These are phyloP conservation scores for Fraxinus latifolia DNA, from an alignment of 305 asterid genomes.

Conservation along the genomic window DNA sequence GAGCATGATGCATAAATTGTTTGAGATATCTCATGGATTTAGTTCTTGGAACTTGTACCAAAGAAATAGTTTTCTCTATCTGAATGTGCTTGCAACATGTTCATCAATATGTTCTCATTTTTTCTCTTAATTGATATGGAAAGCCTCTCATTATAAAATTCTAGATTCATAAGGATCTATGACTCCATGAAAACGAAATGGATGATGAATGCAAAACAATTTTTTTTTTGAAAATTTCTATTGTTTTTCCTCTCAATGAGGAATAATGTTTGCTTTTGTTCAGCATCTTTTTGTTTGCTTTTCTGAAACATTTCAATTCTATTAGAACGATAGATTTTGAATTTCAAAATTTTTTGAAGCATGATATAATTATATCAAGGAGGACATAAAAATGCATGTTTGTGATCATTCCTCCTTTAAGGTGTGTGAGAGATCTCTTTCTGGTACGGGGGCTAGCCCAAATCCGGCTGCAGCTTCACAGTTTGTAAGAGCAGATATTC, in stretches of 20 bases:
- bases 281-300: background rate
- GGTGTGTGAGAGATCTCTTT: constrained; percentile 89
- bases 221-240: background rate
- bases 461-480: constrained; percentile 64
- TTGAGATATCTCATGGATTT: background rate
- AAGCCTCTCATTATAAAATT: background rate
- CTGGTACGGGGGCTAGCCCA: constrained; percentile 86
- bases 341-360: background rate
- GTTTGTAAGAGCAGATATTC: constrained; percentile 76
- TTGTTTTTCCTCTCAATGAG: background rate
- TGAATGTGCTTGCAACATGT: background rate
- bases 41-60: background rate
- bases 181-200: background rate
- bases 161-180: background rate
- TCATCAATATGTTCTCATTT: background rate
- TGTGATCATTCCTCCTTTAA: constrained; percentile 17
- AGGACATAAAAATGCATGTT: background rate
- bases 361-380: background rate
- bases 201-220: background rate
- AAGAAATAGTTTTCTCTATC: background rate
- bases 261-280: background rate
- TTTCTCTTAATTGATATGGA: background rate
- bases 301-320: background rate
- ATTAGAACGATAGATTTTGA: background rate
- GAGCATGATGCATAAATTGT: background rate